Evolutionary conservation across 352 stramenopile species (phyloP).

Genomic region (Globisporangium paroecandrum): DNA sequence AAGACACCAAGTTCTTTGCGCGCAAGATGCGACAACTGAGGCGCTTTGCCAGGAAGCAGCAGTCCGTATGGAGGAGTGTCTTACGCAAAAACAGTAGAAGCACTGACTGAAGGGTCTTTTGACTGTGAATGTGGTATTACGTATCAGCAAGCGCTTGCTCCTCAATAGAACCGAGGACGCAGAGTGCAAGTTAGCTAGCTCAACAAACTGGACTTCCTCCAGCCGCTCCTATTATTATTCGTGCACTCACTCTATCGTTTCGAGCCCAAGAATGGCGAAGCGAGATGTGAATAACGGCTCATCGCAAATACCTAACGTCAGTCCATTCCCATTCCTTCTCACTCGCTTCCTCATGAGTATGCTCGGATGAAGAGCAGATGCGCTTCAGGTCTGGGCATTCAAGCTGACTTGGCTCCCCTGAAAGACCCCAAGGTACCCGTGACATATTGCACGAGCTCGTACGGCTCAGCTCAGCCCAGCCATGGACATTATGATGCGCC

Average conservation of each 20-base stretch:
- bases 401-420: no score
- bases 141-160: no score
- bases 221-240: not conserved
- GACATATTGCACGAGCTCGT: no score
- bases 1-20: conserved; percentile 51
- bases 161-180: no score
- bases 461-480: not conserved
- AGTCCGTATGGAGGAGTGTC: not conserved
- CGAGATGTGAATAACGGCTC: not conserved
- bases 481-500: conserved; percentile 84
- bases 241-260: not conserved
- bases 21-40: conserved; percentile 37
- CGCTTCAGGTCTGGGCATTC: not conserved
- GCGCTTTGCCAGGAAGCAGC: conserved; percentile 16
- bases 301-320: not conserved
- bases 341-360: not conserved
- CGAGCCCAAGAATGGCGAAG: no score
- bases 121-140: not conserved
- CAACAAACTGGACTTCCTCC: no score
- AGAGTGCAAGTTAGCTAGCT: no score
- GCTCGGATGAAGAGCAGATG: not conserved
- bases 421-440: no score
- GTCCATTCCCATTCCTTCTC: not conserved
- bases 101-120: not conserved
- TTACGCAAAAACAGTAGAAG: not conserved